Evolutionary conservation across 1,284 basidiomycete genomes (phyloP).

Genomic region (Rhodotorula sp.): DNA sequence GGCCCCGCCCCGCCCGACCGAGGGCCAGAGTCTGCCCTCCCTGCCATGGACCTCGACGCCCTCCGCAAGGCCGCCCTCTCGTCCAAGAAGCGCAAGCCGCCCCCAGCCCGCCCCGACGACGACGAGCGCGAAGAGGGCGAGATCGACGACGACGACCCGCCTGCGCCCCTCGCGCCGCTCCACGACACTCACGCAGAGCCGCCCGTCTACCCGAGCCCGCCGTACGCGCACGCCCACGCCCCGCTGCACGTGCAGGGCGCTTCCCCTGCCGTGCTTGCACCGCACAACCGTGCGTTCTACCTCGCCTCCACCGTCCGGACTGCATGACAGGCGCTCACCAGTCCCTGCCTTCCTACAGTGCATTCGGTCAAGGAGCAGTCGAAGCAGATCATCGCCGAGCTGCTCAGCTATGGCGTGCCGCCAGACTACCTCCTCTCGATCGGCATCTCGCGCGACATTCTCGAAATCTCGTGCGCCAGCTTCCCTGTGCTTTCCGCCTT

Average conservation of each 20-base stretch:
- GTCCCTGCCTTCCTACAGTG: constrained; percentile 3
- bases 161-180: neutral
- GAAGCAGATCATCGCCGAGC: constrained; percentile 30
- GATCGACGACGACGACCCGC: constrained; percentile 24
- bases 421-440: constrained; percentile 33
- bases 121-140: constrained; percentile 35
- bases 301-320: neutral
- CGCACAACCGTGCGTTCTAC: neutral
- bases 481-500: neutral
- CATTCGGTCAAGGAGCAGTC: constrained; percentile 23
- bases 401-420: constrained; percentile 31
- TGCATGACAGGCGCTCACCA: neutral
- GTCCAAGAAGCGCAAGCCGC: constrained; percentile 28
- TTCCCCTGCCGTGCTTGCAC: neutral
- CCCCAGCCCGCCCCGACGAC: neutral
- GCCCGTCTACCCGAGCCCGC: neutral
- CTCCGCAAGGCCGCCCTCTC: constrained; percentile 22
- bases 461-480: constrained; percentile 10
- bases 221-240: no score
- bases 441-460: constrained; percentile 30
- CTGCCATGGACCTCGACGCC: constrained; percentile 22
- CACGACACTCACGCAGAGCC: neutral
- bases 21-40: neutral
- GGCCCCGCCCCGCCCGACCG: neutral
- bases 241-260: neutral